Evolutionary conservation across 352 stramenopile species (phyloP), one percentile per base, ranked within the genome.

Genomic region (Phytophthora meadii): DNA sequence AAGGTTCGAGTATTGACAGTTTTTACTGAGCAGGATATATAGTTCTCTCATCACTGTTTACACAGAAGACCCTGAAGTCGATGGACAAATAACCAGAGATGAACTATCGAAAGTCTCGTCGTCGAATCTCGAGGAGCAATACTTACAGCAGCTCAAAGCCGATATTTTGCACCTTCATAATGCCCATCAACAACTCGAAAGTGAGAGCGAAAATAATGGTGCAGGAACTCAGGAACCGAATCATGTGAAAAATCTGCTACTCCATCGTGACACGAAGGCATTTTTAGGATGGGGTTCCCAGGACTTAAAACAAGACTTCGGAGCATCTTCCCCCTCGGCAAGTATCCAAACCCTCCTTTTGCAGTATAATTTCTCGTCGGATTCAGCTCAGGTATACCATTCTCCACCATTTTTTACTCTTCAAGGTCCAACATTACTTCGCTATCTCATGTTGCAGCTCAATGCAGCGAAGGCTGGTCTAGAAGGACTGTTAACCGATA

Each of bases 181-280:
- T 36, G 9, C 61, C 24, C 40, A 64, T 48, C 50, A 14, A n/a
- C 58, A 46, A 36, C 75, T 72, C 22, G 59, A 65, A 24, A 49
- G 32, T 4, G 46, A 39, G 22, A 51, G 3, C 15, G 49, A 39
- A 9, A 67, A 68, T 9, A 65, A 59, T 47, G 41, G 40, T 24
- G 53, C 32, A 7, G 11, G 30, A 1, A 34, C 54, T 7, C 40
- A 68, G 15, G 66, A 63, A 5, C 70, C 77, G 50, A 82, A 74
- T 22, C 82, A 89, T 44, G 70, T 89, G 19, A 89, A 88, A 49
- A 82, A 87, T 27, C 49, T 90, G n/a, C 66, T 84, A 15, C 78
- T 54, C n/a, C 81, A 89, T n/a, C 78, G 82, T 1, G 76, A 89
- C 25, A 72, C 53, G 15, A 70, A 74, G 11, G 14, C 53, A 36